A percentile compares a stretch with the other conserved stretches of the same genome.
These are phyloP conservation scores for Ogataea henricii DNA, from an alignment of 805 yeast species.

Conservation along the genomic window DNA sequence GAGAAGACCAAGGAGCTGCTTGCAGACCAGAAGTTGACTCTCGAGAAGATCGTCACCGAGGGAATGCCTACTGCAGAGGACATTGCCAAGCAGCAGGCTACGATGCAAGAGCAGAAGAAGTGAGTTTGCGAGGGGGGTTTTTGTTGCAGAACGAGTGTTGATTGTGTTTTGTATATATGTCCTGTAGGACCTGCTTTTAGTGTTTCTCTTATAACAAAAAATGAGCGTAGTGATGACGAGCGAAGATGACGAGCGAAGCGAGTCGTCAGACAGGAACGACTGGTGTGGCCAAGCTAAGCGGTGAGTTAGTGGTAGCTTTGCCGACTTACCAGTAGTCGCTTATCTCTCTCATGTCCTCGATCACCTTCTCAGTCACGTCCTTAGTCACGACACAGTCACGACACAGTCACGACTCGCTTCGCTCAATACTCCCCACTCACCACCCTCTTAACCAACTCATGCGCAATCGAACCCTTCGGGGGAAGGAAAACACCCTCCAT, in stretches of 20 bases:
- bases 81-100: slow-evolving; percentile 38
- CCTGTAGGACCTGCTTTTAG: too few relatives aligned
- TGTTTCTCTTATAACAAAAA: too few relatives aligned
- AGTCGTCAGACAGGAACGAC: not conserved
- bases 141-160: slow-evolving; percentile 3
- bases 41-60: slow-evolving; percentile 82
- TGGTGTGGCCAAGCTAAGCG: not conserved
- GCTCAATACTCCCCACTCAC: slow-evolving; percentile 4
- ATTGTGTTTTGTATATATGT: slow-evolving; percentile 1
- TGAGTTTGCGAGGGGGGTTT: too few relatives aligned
- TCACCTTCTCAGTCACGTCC: too few relatives aligned
- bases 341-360: too few relatives aligned
- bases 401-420: not conserved
- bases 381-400: too few relatives aligned
- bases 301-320: too few relatives aligned
- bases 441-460: slow-evolving; percentile 39
- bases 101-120: slow-evolving; percentile 16
- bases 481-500: slow-evolving; percentile 42
- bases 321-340: too few relatives aligned
- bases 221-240: too few relatives aligned
- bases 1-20: slow-evolving; percentile 76
- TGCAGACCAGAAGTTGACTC: slow-evolving; percentile 80
- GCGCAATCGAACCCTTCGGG: slow-evolving; percentile 45
- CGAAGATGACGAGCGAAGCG: not conserved
- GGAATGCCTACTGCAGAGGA: slow-evolving; percentile 80